Percentiles rank a stretch among this genome's conserved stretches.
Evolutionary conservation across 441 rosid genomes (phyloP).

Genomic region (Jatropha multifida): DNA sequence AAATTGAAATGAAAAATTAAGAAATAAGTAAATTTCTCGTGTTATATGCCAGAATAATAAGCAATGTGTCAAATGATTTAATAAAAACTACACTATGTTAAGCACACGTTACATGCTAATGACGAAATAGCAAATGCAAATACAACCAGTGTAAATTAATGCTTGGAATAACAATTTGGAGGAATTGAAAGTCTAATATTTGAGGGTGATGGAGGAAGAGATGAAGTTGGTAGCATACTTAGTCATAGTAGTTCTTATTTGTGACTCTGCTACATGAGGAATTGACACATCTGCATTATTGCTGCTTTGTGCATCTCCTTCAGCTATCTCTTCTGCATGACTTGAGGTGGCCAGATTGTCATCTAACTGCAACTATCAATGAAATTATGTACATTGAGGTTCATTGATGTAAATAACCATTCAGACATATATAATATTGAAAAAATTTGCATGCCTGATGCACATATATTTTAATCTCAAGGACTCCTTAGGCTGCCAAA

Average conservation of each 20-base stretch:
- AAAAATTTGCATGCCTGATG: neutral
- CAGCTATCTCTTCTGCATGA: constrained; percentile 34
- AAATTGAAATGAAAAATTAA: neutral
- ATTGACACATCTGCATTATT: constrained; percentile 27
- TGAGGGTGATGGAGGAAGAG: neutral
- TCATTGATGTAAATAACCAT: neutral
- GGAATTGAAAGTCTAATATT: neutral
- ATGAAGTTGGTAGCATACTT: constrained; percentile 35
- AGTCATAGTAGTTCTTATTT: neutral
- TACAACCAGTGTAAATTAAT: neutral
- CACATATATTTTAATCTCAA: neutral
- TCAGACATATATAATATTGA: neutral
- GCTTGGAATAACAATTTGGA: neutral
- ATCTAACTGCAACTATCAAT: constrained; percentile 31
- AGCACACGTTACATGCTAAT: neutral
- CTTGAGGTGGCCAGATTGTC: constrained; percentile 28
- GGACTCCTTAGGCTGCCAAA: constrained; percentile 13
- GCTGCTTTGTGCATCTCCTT: constrained; percentile 28
- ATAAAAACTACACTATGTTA: neutral
- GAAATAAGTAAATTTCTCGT: neutral
- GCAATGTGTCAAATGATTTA: neutral
- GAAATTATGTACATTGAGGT: neutral
- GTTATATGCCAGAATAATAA: neutral
- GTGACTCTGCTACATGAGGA: constrained; percentile 9
- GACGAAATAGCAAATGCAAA: neutral